Conservation (phyloP, 2,329 filamentous ascomycete genomes). For the Neofusicoccum sp. region DNA sequence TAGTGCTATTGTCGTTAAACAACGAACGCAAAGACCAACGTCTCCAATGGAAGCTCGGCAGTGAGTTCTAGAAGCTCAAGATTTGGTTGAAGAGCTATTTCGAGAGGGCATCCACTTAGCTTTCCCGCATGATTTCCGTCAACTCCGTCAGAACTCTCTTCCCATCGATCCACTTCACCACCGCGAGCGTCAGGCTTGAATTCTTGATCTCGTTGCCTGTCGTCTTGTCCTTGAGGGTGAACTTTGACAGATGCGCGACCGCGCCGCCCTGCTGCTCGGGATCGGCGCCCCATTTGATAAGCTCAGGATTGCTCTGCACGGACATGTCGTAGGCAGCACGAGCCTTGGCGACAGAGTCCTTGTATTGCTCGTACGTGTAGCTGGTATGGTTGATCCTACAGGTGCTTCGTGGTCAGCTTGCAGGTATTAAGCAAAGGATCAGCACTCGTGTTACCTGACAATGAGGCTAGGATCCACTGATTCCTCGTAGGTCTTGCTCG, state of each 20-base stretch:
- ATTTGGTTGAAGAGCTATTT: not conserved
- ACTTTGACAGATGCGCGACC: constrained; percentile 8
- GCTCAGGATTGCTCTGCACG: not conserved
- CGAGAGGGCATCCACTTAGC: not conserved
- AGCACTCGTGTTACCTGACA: no score
- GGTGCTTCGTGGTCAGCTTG: not conserved
- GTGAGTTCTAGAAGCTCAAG: not conserved
- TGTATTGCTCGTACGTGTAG: constrained; percentile 19
- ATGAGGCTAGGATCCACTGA: constrained; percentile 10
- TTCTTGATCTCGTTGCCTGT: constrained; percentile 16
- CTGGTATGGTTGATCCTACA: constrained; percentile 18
- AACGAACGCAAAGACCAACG: not conserved
- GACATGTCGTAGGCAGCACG: not conserved
- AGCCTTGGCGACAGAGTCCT: not conserved
- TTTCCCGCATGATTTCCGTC: constrained; percentile 2
- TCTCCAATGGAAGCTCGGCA: not conserved
- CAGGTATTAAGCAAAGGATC: no score
- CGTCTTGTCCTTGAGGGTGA: constrained; percentile 11
- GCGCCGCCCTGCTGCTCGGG: constrained; percentile 16
- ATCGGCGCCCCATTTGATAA: constrained; percentile 18
- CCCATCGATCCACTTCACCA: constrained; percentile 19
- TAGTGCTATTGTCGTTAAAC: not conserved
- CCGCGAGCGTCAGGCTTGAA: constrained; percentile 12
- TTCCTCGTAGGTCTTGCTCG: constrained; percentile 5
- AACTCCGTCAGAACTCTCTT: constrained; percentile 17